Percentiles rank a stretch among this genome's conserved stretches.
Conservation (phyloP, 768 basidiomycete genomes). For the Kwoniella bestiolae region DNA sequence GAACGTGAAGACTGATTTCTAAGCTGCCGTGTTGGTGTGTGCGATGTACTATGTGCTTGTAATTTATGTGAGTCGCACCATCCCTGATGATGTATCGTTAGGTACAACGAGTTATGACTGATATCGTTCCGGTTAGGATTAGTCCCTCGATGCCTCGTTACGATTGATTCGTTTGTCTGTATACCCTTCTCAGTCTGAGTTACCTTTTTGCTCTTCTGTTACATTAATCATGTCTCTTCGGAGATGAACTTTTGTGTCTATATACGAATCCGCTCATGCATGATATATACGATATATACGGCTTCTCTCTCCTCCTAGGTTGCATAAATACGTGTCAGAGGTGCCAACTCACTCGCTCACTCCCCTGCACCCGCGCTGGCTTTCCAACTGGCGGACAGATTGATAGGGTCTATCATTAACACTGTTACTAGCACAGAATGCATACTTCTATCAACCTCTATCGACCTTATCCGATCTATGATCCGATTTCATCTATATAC, state of each 20-base stretch:
- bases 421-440: no score
- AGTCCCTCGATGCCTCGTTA: no score
- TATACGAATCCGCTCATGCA: slow-evolving; percentile 6
- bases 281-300: background rate
- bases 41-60: background rate
- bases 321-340: no score
- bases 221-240: background rate
- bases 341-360: no score
- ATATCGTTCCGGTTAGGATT: no score
- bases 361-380: no score
- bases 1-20: slow-evolving; percentile 19
- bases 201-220: background rate
- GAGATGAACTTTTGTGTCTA: background rate
- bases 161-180: background rate
- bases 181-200: background rate
- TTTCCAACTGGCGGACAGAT: no score
- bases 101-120: no score
- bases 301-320: no score
- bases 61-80: background rate
- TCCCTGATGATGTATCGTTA: no score
- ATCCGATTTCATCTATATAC: background rate
- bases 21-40: background rate
- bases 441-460: no score
- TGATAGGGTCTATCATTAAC: no score
- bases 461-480: background rate